These are phyloP conservation scores for Jatropha multifida DNA, from an alignment of 441 rosid species.

Conservation along the genomic window DNA sequence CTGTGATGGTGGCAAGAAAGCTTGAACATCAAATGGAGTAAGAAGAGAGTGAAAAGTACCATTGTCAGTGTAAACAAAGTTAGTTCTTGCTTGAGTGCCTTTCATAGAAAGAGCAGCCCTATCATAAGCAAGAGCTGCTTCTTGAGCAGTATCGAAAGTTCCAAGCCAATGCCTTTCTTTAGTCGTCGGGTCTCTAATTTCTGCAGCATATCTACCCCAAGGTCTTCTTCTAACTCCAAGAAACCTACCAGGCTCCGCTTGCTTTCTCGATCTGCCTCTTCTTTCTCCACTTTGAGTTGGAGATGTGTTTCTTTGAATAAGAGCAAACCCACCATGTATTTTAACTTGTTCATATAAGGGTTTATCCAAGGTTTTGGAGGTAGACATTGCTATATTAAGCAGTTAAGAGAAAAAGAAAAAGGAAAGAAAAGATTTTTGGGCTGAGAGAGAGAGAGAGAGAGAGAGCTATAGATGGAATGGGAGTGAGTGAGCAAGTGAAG, in stretches of 20 bases:
- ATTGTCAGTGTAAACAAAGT: constrained; percentile 60
- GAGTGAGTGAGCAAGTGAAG: not conserved
- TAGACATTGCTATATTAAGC: constrained; percentile 35
- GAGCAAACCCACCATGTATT: constrained; percentile 48
- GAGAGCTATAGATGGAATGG: constrained; percentile 1
- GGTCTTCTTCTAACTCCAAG: constrained; percentile 88
- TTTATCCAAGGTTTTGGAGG: constrained; percentile 40
- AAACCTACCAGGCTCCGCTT: constrained; percentile 83
- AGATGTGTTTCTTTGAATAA: constrained; percentile 59
- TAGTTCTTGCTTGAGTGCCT: constrained; percentile 83
- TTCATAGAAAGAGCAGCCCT: constrained; percentile 90
- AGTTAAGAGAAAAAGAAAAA: constrained; percentile 16
- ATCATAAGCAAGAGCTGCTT: constrained; percentile 90
- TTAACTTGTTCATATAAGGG: constrained; percentile 34
- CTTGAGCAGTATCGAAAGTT: constrained; percentile 90
- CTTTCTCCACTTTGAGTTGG: constrained; percentile 55
- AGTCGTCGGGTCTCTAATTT: constrained; percentile 87
- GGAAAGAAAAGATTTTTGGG: no score
- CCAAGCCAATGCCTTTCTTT: constrained; percentile 97
- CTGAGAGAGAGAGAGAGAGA: not conserved
- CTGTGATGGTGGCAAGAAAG: constrained; percentile 48
- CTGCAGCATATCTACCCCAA: constrained; percentile 95
- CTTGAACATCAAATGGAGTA: constrained; percentile 42
- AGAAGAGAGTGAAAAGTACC: constrained; percentile 44
- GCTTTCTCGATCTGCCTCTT: constrained; percentile 70